Base-by-base conservation (phyloP, 768 basidiomycete genomes). In the Peribolospora kevripleyi region DNA sequence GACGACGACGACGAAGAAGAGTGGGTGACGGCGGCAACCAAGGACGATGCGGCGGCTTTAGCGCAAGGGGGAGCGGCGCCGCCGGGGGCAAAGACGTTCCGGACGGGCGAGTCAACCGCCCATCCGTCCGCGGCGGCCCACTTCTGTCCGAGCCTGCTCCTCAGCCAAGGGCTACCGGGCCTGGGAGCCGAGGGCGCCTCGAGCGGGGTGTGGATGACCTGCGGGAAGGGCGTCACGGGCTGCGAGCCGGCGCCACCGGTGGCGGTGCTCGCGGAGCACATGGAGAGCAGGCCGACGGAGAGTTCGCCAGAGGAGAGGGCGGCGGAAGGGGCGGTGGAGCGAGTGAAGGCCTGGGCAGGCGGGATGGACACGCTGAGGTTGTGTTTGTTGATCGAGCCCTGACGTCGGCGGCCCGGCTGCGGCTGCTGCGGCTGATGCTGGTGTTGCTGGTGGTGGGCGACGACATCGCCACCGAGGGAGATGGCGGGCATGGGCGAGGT, bases 321-420 rank as follows among this genome's bases (percentile, higher is more conserved):
- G 25, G 25, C 25, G 25, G 25, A 25, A 1, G 25, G 25, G 25
- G 48, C 8, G 39, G 48, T 25, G 48, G 48, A 9, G 48, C 14
- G 39, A 38, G 14, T 7, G 39, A 7, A 8, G 7, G 7, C 48
- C 14, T 9, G 7, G 14, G 58, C 57, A n/a, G 59, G 53, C 7
- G 61, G 61, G 38, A 62, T 62, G 55, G 50, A 54, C 0, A 62
- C 53, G 6, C 53, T 54, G 8, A 60, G 56, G 51, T 57, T 60
- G 7, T 57, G 61, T 46, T 60, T 58, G 52, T 46, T 42, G 10
- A 46, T 40, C 0, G 50, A 25, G 8, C 0, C 14, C 42, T 36
- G 40, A 2, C 8, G 40, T 37, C 42, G 47, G 49, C n/a, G 13
- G 40, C 6, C 14, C 4, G 6, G 11, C 51, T 36, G 48, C 50